These are phyloP conservation scores for Hysterium pulicare DNA, from an alignment of 2,329 filamentous ascomycete species.

Conservation along the genomic window DNA sequence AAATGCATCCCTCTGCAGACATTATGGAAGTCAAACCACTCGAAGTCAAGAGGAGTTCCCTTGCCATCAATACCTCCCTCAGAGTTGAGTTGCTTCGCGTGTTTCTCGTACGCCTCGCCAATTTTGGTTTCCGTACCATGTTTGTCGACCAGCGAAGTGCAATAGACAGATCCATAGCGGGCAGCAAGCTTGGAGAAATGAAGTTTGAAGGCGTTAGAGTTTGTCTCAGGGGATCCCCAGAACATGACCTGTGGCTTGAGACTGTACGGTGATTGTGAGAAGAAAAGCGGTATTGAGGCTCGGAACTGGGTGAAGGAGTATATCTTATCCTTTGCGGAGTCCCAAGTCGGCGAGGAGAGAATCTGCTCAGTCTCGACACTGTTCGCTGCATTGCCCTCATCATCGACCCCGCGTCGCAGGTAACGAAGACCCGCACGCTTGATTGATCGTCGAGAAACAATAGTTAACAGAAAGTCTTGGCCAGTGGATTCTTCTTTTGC, in stretches of 20 bases:
- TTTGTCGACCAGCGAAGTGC: constrained; percentile 84
- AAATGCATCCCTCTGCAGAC: constrained; percentile 97
- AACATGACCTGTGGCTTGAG: constrained; percentile 82
- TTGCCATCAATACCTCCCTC: constrained; percentile 48
- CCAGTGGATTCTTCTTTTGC: constrained; percentile 33
- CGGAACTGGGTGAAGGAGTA: constrained; percentile 85
- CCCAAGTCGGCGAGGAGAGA: constrained; percentile 68
- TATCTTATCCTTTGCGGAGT: constrained; percentile 54
- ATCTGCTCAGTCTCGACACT: constrained; percentile 95
- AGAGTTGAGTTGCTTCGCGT: constrained; percentile 65
- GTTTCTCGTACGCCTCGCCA: constrained; percentile 71
- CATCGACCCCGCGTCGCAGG: constrained; percentile 83
- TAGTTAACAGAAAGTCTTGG: constrained; percentile 69
- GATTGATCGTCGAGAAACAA: constrained; percentile 85
- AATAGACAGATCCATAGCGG: constrained; percentile 73
- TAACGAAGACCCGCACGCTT: constrained; percentile 87
- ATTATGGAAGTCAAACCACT: constrained; percentile 97
- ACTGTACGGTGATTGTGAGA: constrained; percentile 90
- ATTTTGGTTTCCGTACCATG: constrained; percentile 77
- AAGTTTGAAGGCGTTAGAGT: constrained; percentile 70
- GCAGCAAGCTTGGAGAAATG: constrained; percentile 71
- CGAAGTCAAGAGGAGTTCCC: constrained; percentile 60
- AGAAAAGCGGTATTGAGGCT: constrained; percentile 91
- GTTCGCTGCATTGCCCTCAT: constrained; percentile 85
- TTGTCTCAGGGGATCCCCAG: constrained; percentile 76